Base-by-base conservation (phyloP, 805 yeast genomes). In the Cyberlindnera japonica region DNA sequence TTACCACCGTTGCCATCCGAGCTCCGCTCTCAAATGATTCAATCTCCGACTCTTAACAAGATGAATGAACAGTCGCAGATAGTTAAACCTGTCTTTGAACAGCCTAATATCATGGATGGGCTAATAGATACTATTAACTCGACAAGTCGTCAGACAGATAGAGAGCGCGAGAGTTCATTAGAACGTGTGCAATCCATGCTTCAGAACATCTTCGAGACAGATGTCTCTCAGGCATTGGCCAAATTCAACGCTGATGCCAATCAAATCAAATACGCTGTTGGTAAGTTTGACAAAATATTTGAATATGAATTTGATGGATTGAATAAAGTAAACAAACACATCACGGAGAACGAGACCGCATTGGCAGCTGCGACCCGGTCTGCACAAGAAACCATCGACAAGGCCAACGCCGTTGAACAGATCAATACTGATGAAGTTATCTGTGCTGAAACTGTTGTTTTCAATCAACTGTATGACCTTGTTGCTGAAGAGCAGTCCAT, bases 401-500 rank as follows among this genome's bases (percentile, higher is more conserved):
- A 59, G 30, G 69, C 72, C 1, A 44, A 55, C 2, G 30, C 50
- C 2, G 53, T 61, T 11, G 50, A 50, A 12, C 59, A 59, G 11
- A 63, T 64, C 6, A 60, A 69, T 25, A 55, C 72, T 3, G 78
- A 71, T 40, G 67, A 69, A 10, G 48, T 71, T 3, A 62, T 78
- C 1, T 62, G 67, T 25, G 76, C 80, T 0, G 80, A 75, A 40
- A 72, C 78, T 1, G 64, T 67, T 0, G 79, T 72, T 1, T 68
- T 72, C 40, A 71, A 74, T 41, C 95, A 86, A 57, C 53, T 83
- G 12, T 81, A 83, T 54, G 74, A 74, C 16, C 63, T 82, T 1
- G 75, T 77, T 1, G 73, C 89, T 15, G 81, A 77, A 28, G 85
- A 83, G 38, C 70, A 72, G 44, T 85, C 95, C 1, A 71, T 81